Base-by-base conservation (phyloP, 192 early-diverging fungal genomes). In the Coemansia sp. region DNA sequence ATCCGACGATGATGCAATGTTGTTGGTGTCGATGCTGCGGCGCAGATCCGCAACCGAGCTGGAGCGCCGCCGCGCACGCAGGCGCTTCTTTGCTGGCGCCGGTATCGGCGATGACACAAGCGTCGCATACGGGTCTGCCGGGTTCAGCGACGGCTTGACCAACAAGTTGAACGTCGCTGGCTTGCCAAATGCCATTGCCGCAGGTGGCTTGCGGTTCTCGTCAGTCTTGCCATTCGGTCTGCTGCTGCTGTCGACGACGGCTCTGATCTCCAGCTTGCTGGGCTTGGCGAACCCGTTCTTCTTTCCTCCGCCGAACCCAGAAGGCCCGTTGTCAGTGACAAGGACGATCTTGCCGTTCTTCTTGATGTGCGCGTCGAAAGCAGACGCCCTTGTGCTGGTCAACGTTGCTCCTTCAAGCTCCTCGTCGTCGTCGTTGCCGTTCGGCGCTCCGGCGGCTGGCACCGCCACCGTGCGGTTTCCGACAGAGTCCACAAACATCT, bases 101-200 rank as follows among this genome's bases (percentile, higher is more conserved):
- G 51, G 9, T 6, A 59, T 59, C 34, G 57, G 34, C 57, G 57
- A 34, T 5, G 34, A 34, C 34, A 60, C 52, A 12, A 56, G 62
- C 35, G 44, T 56, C 12, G 39, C 39, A 1, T 43, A 24, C 7
- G 53, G 6, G 1, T 44, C 51, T 36, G 48, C 21, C n/a, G 46
- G 20, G 51, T 53, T 53, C 4, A 21, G 33, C 18, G 69, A 52
- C 16, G 77, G 68, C 43, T 59, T 38, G 4, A 75, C 66, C 2
- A 74, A 39, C 34, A 80, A 21, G 48, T 66, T 69, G 39, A 80
- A 80, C 1, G 72, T 80, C 16, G 77, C 72, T 5, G 77, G 78
- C 60, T 81, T 76, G 38, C 73, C 70, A 43, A 80, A 75, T 5
- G 77, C 77, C 68, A 75, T 75, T 21, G 73, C 69, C 34, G 74